Percentiles rank a stretch among this genome's conserved stretches.
Evolutionary conservation across 805 yeast genomes (phyloP).

Genomic region (Jamesozyma lodderae): DNA sequence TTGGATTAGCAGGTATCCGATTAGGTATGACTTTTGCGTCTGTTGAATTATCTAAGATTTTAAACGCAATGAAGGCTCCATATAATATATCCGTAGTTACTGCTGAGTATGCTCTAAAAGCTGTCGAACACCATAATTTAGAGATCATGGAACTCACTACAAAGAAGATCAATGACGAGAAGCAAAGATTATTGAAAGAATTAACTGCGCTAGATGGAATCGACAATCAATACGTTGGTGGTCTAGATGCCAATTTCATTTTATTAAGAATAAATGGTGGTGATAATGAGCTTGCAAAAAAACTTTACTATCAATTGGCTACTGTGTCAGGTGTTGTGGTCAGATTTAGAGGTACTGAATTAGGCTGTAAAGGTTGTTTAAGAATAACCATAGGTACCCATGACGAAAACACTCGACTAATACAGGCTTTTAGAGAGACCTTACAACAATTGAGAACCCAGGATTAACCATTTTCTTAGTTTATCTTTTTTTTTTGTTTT

Average conservation of each 20-base stretch:
- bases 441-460: conserved; percentile 11
- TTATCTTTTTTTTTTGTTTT: no score
- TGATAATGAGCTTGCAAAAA: conserved; percentile 63
- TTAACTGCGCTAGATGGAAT: conserved; percentile 52
- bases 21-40: conserved; percentile 72
- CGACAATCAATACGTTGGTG: conserved; percentile 66
- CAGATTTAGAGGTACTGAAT: conserved; percentile 83
- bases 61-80: conserved; percentile 93
- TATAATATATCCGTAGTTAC: conserved; percentile 84
- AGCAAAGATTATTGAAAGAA: conserved; percentile 43
- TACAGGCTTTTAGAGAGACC: conserved; percentile 39
- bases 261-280: conserved; percentile 68
- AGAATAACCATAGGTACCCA: conserved; percentile 82
- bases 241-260: conserved; percentile 77
- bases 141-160: conserved; percentile 50
- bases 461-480: no score
- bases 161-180: conserved; percentile 42
- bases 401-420: conserved; percentile 55
- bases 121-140: conserved; percentile 53
- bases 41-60: conserved; percentile 48
- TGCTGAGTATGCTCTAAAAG: conserved; percentile 64
- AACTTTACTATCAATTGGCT: conserved; percentile 64
- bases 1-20: conserved; percentile 93
- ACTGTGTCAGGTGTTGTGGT: conserved; percentile 69
- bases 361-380: conserved; percentile 80